These are phyloP conservation scores for Lipomyces yamanashiensis DNA, from an alignment of 805 yeast species.

Conservation along the genomic window DNA sequence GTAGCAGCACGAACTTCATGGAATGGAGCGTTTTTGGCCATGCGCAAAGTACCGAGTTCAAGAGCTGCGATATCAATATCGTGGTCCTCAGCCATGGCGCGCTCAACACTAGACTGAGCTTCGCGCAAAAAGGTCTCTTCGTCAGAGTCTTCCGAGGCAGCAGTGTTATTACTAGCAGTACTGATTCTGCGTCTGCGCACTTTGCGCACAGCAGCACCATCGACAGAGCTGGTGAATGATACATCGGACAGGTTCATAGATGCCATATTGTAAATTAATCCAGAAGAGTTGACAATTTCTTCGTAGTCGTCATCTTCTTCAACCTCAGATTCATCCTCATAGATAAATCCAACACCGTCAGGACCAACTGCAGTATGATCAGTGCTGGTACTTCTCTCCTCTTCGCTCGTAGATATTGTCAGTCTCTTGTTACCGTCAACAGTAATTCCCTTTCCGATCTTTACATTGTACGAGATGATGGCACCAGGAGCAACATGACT, in stretches of 20 bases:
- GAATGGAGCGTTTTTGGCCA: conserved; percentile 96
- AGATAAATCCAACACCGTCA: conserved; percentile 47
- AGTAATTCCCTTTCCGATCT: conserved; percentile 34
- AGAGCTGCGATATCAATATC: conserved; percentile 89
- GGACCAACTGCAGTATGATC: conserved; percentile 46
- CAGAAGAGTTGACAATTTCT: conserved; percentile 37
- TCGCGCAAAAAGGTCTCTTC: conserved; percentile 50
- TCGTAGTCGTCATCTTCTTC: conserved; percentile 53
- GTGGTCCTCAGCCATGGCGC: conserved; percentile 92
- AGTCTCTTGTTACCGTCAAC: conserved; percentile 31
- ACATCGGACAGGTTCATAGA: conserved; percentile 31
- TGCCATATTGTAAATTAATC: conserved; percentile 35
- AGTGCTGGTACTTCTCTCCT: conserved; percentile 15
- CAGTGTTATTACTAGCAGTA: conserved; percentile 33
- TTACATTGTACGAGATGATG: conserved; percentile 77
- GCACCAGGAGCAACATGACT: conserved; percentile 68
- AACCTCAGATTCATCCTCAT: conserved; percentile 51
- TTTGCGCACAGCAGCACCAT: conserved; percentile 4
- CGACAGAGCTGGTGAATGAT: conserved; percentile 19
- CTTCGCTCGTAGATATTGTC: conserved; percentile 34
- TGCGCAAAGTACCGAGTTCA: conserved; percentile 90
- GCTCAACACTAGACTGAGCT: conserved; percentile 89
- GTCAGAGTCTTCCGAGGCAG: conserved; percentile 34
- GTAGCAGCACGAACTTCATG: conserved; percentile 90
- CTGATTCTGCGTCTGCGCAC: conserved; percentile 30